These are phyloP conservation scores for Colletotrichum tabaci DNA, from an alignment of 2,329 filamentous ascomycete species.

Conservation along the genomic window DNA sequence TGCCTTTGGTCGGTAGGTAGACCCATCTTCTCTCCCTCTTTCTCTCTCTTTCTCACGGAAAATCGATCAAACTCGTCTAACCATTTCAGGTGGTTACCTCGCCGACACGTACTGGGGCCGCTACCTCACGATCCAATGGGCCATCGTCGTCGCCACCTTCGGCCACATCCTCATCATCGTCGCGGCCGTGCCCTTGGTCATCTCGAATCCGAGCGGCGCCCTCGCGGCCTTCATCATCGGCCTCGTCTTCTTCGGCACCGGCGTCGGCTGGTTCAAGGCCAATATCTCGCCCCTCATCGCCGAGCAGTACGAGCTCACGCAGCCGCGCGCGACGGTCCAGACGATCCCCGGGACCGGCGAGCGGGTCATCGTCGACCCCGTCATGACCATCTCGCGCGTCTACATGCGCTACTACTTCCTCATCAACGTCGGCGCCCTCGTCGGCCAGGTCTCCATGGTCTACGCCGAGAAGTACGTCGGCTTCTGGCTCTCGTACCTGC, in stretches of 20 bases:
- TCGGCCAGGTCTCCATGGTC: constrained; percentile 70
- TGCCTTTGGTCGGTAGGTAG: constrained; percentile 47
- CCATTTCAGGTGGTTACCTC: constrained; percentile 61
- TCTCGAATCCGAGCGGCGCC: constrained; percentile 53
- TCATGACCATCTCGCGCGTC: constrained; percentile 74
- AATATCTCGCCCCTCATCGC: constrained; percentile 80
- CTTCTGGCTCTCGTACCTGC: constrained; percentile 64
- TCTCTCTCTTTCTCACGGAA: too few species aligned
- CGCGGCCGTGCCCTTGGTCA: constrained; percentile 64
- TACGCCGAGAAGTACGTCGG: constrained; percentile 68
- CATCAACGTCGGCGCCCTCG: constrained; percentile 69
- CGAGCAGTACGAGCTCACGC: constrained; percentile 74
- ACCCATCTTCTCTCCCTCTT: too few species aligned
- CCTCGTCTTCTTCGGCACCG: constrained; percentile 67
- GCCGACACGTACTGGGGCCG: constrained; percentile 80
- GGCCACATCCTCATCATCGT: constrained; percentile 79
- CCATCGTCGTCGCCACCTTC: constrained; percentile 75
- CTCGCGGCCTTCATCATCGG: constrained; percentile 74
- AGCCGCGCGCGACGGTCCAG: constrained; percentile 45
- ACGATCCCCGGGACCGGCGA: constrained; percentile 68
- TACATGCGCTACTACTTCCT: constrained; percentile 75
- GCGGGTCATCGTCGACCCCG: constrained; percentile 77
- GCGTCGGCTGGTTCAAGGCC: constrained; percentile 79
- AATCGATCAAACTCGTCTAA: neutral
- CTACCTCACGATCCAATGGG: constrained; percentile 80